Conservation (phyloP, 164 flowering plant genomes). For the Vitis amurensis region DNA sequence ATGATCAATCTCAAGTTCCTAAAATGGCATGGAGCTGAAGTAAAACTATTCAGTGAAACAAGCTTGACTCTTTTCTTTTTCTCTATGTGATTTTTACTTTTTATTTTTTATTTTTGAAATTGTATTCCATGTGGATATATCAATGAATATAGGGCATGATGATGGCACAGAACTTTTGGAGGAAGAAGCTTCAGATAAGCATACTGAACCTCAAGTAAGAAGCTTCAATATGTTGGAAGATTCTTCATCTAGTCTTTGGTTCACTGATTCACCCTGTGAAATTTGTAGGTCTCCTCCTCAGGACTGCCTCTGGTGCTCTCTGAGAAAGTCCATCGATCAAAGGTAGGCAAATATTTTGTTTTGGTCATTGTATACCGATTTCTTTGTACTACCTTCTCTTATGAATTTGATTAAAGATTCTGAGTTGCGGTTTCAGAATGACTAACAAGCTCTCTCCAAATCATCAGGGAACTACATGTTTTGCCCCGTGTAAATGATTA, state of each 20-base stretch:
- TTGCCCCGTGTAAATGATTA: too few relatives aligned
- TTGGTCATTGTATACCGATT: too few relatives aligned
- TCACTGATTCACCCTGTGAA: conserved; percentile 2
- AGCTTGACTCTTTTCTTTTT: not conserved
- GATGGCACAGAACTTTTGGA: conserved; percentile 30
- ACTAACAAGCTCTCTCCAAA: too few relatives aligned
- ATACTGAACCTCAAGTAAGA: conserved; percentile 44
- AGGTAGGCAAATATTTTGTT: conserved; percentile 33
- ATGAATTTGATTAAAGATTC: not conserved
- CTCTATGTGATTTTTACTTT: not conserved
- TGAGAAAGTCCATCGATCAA: conserved; percentile 69
- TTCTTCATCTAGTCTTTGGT: not conserved
- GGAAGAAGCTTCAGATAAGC: conserved; percentile 42
- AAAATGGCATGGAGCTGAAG: not conserved
- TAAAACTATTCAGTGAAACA: not conserved
- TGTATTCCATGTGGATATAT: conserved; percentile 2
- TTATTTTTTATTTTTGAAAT: not conserved
- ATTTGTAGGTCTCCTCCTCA: conserved; percentile 56
- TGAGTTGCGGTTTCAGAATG: not conserved
- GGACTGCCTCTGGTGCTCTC: conserved; percentile 69
- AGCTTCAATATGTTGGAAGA: conserved; percentile 3
- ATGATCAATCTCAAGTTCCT: not conserved
- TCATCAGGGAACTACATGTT: too few relatives aligned
- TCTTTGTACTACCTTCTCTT: too few relatives aligned
- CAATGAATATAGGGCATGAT: conserved; percentile 23